Base-by-base conservation (phyloP, 2,329 filamentous ascomycete genomes). In the Pyrenophora teres region DNA sequence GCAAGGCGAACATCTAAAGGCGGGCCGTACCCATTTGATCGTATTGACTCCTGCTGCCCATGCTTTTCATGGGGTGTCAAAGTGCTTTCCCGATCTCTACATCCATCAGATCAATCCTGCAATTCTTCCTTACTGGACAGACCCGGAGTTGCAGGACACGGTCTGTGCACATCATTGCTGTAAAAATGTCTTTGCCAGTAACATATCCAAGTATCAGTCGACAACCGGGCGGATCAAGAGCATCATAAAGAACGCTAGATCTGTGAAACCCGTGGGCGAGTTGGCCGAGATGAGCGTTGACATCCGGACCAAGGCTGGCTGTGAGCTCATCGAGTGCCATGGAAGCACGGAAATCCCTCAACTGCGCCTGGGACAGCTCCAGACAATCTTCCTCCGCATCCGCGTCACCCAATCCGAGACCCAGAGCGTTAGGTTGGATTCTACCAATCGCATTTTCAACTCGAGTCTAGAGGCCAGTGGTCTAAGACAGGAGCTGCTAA, bases 101-200 rank as follows among this genome's bases (percentile, higher is more conserved):
- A 47, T 70, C 8, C 65, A 71, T 45, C 65, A 64, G 18, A 60
- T 70, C 45, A 71, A 64, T 36, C 63, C 67, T 12, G 63, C 64
- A 16, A 25, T 56, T 6, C 42, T 70, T 13, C 69, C 69, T 3
- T 66, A 54, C 43, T 56, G 50, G 13, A 49, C 50, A 9, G 23
- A 52, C 12, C 47, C 54, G n/a, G 52, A 59, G 15, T 39, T 43
- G 6, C 39, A 43, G 27, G 53, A 66, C 12, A 41, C 19, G 3
- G 18, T 62, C 3, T 70, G 65, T 33, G 36, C 32, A 4, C 51
- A 63, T 6, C 18, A 19, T 7, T 70, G 68, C 46, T 70, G 67
- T 46, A 51, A 59, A 36, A 67, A 67, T 27, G 56, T 68, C 10
- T 61, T 64, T 23, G 52, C 59, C 21, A 63, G 59, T 43, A 70